Conservation (phyloP, 148 eudicot genomes). For the Rhododendron henanense region DNA sequence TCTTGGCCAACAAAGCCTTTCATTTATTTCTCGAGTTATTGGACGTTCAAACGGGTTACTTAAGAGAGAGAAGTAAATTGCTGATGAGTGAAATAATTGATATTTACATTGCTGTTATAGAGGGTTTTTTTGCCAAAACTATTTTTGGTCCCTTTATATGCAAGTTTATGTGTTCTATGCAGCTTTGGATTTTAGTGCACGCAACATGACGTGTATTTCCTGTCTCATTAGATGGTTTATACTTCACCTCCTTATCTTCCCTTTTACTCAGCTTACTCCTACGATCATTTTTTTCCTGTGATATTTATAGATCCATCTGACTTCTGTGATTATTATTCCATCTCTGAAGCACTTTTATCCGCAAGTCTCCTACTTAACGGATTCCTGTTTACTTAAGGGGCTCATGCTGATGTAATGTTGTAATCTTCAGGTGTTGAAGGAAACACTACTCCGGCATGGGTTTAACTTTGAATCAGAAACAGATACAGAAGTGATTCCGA, state of each 20-base stretch:
- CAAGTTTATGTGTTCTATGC: neutral
- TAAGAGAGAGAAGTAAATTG: neutral
- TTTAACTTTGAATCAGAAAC: slow-evolving; percentile 93
- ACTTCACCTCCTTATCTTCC: neutral
- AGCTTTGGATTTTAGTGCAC: neutral
- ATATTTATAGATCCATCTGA: neutral
- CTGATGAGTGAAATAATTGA: neutral
- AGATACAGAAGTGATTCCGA: slow-evolving; percentile 98
- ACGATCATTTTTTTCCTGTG: neutral
- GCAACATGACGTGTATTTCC: neutral
- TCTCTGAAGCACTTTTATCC: neutral
- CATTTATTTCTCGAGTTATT: neutral
- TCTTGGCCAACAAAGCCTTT: slow-evolving; percentile 4
- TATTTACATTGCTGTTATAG: neutral
- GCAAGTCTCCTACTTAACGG: neutral
- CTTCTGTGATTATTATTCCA: neutral
- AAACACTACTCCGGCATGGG: slow-evolving; percentile 85
- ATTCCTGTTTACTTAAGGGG: slow-evolving; percentile 1
- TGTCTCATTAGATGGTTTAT: neutral
- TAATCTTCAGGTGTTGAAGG: slow-evolving; percentile 70
- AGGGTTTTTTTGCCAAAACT: neutral
- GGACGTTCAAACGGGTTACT: neutral
- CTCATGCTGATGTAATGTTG: slow-evolving; percentile 5
- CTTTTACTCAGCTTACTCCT: neutral
- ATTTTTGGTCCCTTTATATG: neutral